Base-by-base conservation (phyloP, 805 yeast genomes). In the Cyberlindnera nakhonratchasimensis region DNA sequence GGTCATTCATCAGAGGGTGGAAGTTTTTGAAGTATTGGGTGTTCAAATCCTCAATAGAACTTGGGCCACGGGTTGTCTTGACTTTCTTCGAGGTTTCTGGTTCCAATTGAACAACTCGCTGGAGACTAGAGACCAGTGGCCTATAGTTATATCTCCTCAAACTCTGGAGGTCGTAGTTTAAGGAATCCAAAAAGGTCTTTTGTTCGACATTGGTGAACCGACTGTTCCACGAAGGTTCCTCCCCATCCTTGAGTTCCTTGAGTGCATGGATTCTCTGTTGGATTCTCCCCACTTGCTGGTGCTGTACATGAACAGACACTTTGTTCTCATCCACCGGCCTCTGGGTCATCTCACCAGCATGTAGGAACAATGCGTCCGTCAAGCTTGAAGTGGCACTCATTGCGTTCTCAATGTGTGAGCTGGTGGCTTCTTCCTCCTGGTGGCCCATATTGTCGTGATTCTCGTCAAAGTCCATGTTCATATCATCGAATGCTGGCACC, bases 401-500 rank as follows among this genome's bases (percentile, higher is more conserved):
- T n/a, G 30, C 23, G 31, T 39, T 26, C 16, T 39, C 43, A 23
- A 22, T 18, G 7, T 39, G 37, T 22, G 25, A 17, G 5, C 21
- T 8, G 6, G 28, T 12, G 14, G 36, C 26, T 6, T 25, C n/a
- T 10, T 29, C 39, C 5, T 26, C n/a, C 10, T 19, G 16, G 23
- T 14, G 19, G 10, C 2, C 39, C 6, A 18, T 28, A 2, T 30
- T 38, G 22, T 29, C 34, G n/a, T 29, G 29, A 13, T 38, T 46
- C 4, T 42, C 42, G 16, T 31, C 54, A 4, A 55, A 9, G 20
- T 54, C 60, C 43, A 55, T 54, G 29, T 46, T 52, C 43, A 55
- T 29, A 21, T 47, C 51, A 23, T 47, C 50, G 33, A 55, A 55
- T 3, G 60, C 60, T 1, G 60, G 60, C 2, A 55, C 45, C 23